A percentile compares a stretch with the other conserved stretches of the same genome.
phyloP scores from a whole-genome alignment of 495 filamentous ascomycete species.

The Penicillium dipodomyicola region DNA sequence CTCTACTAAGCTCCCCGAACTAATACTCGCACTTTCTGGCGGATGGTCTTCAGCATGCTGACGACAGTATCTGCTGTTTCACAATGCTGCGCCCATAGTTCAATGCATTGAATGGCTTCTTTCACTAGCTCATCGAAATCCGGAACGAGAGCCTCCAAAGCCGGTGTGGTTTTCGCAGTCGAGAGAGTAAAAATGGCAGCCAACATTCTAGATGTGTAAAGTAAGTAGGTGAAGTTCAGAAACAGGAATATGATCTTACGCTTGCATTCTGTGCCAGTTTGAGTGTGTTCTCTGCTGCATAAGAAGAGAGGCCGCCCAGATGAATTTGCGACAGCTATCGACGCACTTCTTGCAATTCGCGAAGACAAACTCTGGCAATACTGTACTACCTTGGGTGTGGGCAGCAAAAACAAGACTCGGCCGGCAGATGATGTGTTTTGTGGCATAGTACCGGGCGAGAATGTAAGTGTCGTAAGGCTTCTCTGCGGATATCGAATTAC shows the following conservation, averaged over 20 bases:
- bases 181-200: conserved; percentile 22
- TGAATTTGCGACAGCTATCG: conserved; percentile 20
- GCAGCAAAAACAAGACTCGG: conserved; percentile 21
- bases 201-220: conserved; percentile 5
- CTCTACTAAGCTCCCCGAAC: not conserved
- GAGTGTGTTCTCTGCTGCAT: conserved; percentile 17
- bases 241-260: conserved; percentile 7
- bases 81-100: conserved; percentile 18
- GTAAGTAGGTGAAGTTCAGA: not conserved
- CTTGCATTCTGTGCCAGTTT: conserved; percentile 20
- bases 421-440: conserved; percentile 22
- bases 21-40: conserved; percentile 16
- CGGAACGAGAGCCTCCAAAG: conserved; percentile 15
- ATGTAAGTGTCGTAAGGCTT: conserved; percentile 18
- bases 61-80: conserved; percentile 20
- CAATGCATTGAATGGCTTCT: conserved; percentile 10
- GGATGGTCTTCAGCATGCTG: conserved; percentile 22
- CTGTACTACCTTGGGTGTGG: conserved; percentile 2
- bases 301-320: conserved; percentile 12
- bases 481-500: conserved; percentile 1
- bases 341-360: conserved; percentile 20
- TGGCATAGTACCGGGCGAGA: conserved; percentile 20
- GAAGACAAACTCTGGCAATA: conserved; percentile 12
- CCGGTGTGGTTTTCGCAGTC: conserved; percentile 19
- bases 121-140: conserved; percentile 20